Evolutionary conservation across 441 rosid species (phyloP).

Genomic region (Gossypium lobatum): DNA sequence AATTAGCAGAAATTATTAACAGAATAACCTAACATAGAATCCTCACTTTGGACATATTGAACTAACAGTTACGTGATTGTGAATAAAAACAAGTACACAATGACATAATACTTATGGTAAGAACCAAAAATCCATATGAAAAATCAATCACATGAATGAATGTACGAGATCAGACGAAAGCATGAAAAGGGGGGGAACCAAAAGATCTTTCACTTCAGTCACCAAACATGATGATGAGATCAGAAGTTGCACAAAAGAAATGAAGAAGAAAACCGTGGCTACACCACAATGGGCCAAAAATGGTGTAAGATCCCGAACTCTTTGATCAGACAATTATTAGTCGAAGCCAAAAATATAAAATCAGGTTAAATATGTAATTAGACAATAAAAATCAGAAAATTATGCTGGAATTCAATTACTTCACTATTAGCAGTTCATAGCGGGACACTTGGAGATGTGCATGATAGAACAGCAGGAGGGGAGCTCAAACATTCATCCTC

Average conservation of each 20-base stretch:
- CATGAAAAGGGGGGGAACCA: background rate
- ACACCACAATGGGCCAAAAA: background rate
- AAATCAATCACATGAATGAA: background rate
- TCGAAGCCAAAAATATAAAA: background rate
- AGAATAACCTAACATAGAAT: background rate
- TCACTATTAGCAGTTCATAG: conserved; percentile 2
- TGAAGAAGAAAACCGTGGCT: background rate
- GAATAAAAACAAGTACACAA: background rate
- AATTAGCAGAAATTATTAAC: background rate
- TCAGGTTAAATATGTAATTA: background rate
- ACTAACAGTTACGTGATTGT: background rate
- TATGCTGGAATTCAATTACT: background rate
- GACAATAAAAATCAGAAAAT: background rate
- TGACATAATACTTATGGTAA: background rate
- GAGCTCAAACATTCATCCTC: no score
- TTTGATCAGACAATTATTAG: background rate
- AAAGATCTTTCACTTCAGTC: background rate
- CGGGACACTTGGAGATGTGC: background rate
- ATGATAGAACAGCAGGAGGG: background rate
- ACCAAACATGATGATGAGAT: background rate
- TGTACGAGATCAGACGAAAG: background rate
- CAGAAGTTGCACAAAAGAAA: background rate
- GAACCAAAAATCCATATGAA: background rate
- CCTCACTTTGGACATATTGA: background rate
- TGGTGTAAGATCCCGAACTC: background rate